Conservation (phyloP, 2,329 filamentous ascomycete genomes). For the Boeremia lycopersici region DNA sequence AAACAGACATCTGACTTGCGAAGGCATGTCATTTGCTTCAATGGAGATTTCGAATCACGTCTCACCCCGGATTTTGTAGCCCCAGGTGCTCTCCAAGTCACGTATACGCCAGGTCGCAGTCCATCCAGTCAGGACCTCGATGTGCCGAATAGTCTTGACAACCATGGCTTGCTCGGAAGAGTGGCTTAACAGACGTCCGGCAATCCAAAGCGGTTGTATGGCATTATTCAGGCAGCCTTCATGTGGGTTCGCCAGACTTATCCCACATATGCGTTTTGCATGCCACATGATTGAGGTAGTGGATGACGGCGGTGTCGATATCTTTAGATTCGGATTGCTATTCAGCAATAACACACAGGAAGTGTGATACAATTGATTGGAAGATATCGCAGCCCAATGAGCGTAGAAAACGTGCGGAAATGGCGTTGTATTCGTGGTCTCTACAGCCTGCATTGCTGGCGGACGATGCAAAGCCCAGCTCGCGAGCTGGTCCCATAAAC, state of each 20-base stretch:
- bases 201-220: constrained; percentile 64
- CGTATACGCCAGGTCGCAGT: constrained; percentile 59
- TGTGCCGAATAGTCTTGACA: constrained; percentile 55
- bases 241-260: constrained; percentile 62
- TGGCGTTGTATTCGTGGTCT: constrained; percentile 51
- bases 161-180: constrained; percentile 49
- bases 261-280: constrained; percentile 61
- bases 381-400: constrained; percentile 62
- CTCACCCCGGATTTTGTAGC: constrained; percentile 27
- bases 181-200: constrained; percentile 61
- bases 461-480: constrained; percentile 57
- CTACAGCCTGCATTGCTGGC: constrained; percentile 54
- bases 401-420: constrained; percentile 61
- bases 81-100: constrained; percentile 54
- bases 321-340: constrained; percentile 46
- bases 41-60: background rate
- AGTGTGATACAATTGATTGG: constrained; percentile 64
- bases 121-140: constrained; percentile 61
- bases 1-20: background rate
- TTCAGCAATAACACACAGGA: constrained; percentile 60
- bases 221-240: constrained; percentile 63
- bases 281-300: constrained; percentile 59
- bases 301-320: constrained; percentile 36
- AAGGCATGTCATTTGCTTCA: background rate
- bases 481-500: constrained; percentile 58